phyloP scores from a whole-genome alignment of 768 basidiomycete species.

The Saitozyma sp. region DNA sequence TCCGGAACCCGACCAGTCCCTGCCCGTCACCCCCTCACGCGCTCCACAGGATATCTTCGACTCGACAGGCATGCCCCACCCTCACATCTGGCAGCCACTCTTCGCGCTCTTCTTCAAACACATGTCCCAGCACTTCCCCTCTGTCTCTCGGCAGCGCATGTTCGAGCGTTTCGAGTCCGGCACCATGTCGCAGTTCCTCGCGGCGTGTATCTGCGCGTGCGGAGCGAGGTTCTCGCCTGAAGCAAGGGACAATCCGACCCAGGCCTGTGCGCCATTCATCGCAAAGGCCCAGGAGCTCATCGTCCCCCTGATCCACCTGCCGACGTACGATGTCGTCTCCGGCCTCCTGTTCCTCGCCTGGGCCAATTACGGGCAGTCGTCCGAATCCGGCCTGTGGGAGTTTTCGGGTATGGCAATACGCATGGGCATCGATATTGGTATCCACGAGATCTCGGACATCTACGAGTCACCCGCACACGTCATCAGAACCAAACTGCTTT shows the following conservation, averaged over 20 bases:
- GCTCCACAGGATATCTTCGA: constrained; percentile 35
- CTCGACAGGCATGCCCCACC: constrained; percentile 39
- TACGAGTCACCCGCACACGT: constrained; percentile 48
- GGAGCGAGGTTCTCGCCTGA: constrained; percentile 34
- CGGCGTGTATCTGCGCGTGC: constrained; percentile 43
- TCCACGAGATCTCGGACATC: constrained; percentile 45
- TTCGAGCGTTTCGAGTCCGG: constrained; percentile 41
- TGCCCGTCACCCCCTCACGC: background rate
- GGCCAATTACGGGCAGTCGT: constrained; percentile 46
- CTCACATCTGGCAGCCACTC: constrained; percentile 38
- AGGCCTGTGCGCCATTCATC: constrained; percentile 44
- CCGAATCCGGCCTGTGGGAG: constrained; percentile 48
- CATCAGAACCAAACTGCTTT: constrained; percentile 40
- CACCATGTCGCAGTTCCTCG: constrained; percentile 48
- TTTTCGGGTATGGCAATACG: constrained; percentile 46
- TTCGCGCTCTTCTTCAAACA: constrained; percentile 44
- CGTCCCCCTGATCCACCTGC: constrained; percentile 46
- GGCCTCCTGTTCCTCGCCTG: constrained; percentile 45
- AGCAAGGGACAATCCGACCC: constrained; percentile 21
- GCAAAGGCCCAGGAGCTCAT: constrained; percentile 49
- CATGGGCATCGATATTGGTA: constrained; percentile 47
- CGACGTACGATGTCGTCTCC: constrained; percentile 44
- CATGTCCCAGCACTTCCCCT: constrained; percentile 48
- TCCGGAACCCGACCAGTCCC: constrained; percentile 22
- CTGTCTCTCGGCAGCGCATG: constrained; percentile 29